Conservation (phyloP, 805 yeast genomes). For the Babjeviella inositovora region DNA sequence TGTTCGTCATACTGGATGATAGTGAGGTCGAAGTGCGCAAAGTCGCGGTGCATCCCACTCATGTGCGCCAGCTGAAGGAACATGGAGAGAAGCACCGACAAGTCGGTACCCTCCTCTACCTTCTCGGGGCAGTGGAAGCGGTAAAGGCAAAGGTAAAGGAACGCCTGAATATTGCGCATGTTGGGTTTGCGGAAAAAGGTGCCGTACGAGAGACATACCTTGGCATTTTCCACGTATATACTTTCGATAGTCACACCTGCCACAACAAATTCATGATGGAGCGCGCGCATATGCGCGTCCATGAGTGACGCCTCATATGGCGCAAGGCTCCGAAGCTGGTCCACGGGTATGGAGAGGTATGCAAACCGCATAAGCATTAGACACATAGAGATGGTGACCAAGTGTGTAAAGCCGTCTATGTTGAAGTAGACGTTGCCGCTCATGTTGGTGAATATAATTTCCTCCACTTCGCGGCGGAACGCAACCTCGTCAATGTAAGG, state of each 20-base stretch:
- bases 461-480: constrained; percentile 20
- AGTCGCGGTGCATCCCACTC: constrained; percentile 27
- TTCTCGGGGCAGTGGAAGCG: constrained; percentile 27
- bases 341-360: constrained; percentile 18
- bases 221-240: constrained; percentile 17
- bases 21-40: constrained; percentile 16
- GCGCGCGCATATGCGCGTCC: too few species aligned
- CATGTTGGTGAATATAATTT: constrained; percentile 8
- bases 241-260: constrained; percentile 13
- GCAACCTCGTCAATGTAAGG: constrained; percentile 32
- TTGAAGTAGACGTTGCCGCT: constrained; percentile 8
- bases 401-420: too few species aligned
- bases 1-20: constrained; percentile 16
- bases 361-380: constrained; percentile 22
- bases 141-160: constrained; percentile 23
- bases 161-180: constrained; percentile 25
- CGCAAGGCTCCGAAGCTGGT: too few species aligned
- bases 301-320: too few species aligned
- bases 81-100: constrained; percentile 17
- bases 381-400: constrained; percentile 17
- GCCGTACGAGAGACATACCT: constrained; percentile 17
- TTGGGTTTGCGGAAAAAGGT: constrained; percentile 21
- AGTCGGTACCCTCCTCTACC: constrained; percentile 27
- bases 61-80: constrained; percentile 25
- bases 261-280: too few species aligned